phyloP scores from a whole-genome alignment of 495 filamentous ascomycete species.

The Penicillium diatomitis region DNA sequence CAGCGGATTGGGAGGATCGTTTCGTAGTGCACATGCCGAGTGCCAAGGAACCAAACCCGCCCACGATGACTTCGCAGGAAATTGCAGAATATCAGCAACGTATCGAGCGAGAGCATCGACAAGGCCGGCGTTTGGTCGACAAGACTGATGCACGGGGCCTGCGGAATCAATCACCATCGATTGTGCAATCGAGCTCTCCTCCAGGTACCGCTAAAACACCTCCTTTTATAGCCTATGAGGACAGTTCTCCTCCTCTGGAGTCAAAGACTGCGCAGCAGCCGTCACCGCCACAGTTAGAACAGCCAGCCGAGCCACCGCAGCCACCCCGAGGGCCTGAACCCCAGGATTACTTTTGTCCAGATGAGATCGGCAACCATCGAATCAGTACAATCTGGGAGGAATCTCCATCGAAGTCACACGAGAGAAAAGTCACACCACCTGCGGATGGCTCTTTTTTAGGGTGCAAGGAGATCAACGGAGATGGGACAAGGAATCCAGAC shows the following conservation, averaged over 20 bases:
- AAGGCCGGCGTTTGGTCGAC: slow-evolving; percentile 22
- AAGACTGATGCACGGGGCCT: slow-evolving; percentile 27
- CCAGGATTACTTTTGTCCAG: slow-evolving; percentile 32
- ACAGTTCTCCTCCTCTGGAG: slow-evolving; percentile 3
- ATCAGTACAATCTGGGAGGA: slow-evolving; percentile 35
- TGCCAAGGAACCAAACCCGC: slow-evolving; percentile 36
- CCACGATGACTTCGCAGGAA: slow-evolving; percentile 30
- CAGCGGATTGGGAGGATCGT: slow-evolving; percentile 35
- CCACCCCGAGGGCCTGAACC: neutral
- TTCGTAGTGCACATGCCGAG: slow-evolving; percentile 42
- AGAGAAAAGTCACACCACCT: slow-evolving; percentile 13
- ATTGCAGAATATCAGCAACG: slow-evolving; percentile 34
- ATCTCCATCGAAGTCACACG: slow-evolving; percentile 18
- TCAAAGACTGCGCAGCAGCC: slow-evolving; percentile 5
- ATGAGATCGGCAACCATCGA: slow-evolving; percentile 33
- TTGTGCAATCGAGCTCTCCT: neutral
- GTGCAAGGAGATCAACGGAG: slow-evolving; percentile 35
- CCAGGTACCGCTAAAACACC: slow-evolving; percentile 4
- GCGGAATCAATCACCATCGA: slow-evolving; percentile 21
- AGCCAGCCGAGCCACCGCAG: neutral
- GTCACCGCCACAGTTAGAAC: neutral
- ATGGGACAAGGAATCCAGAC: slow-evolving; percentile 31
- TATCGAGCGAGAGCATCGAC: slow-evolving; percentile 25
- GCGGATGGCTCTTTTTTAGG: slow-evolving; percentile 40
- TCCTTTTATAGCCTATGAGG: slow-evolving; percentile 17